Conservation (phyloP, 495 filamentous ascomycete genomes). For the Tuber calosporum region DNA sequence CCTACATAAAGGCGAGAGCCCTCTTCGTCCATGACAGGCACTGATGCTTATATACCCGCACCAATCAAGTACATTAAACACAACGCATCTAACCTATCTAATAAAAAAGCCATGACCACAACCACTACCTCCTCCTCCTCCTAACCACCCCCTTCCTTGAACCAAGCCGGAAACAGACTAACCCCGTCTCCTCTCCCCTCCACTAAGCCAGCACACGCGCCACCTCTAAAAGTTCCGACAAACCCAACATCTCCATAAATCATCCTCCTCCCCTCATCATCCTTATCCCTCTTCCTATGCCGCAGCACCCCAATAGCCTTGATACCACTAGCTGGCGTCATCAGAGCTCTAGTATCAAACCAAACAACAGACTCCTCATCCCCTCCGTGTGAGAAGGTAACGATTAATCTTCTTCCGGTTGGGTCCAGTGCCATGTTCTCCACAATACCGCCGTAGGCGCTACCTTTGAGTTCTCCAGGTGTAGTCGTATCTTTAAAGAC, state of each 20-base stretch:
- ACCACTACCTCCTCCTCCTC: background rate
- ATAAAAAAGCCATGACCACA: background rate
- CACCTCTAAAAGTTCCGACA: slow-evolving; percentile 13
- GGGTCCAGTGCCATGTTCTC: slow-evolving; percentile 29
- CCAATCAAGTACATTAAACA: background rate
- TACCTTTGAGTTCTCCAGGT: background rate
- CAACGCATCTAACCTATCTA: background rate
- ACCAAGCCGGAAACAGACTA: slow-evolving; percentile 22
- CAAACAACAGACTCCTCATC: slow-evolving; percentile 22
- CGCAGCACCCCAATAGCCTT: slow-evolving; percentile 20
- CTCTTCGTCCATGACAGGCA: background rate
- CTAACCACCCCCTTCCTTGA: background rate
- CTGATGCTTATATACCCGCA: background rate
- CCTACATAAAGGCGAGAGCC: background rate
- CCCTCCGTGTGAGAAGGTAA: slow-evolving; percentile 8
- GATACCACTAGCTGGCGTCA: background rate
- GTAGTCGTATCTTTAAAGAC: background rate
- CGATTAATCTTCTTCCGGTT: slow-evolving; percentile 15
- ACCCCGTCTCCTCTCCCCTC: slow-evolving; percentile 8
- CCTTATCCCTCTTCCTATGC: slow-evolving; percentile 3
- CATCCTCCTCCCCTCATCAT: background rate
- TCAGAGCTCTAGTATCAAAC: slow-evolving; percentile 21
- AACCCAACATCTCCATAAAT: slow-evolving; percentile 20
- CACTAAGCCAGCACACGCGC: slow-evolving; percentile 28
- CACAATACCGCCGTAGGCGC: slow-evolving; percentile 19